Evolutionary conservation across 139 green algal genomes (phyloP).

Genomic region (Auxenochlorella protothecoides): DNA sequence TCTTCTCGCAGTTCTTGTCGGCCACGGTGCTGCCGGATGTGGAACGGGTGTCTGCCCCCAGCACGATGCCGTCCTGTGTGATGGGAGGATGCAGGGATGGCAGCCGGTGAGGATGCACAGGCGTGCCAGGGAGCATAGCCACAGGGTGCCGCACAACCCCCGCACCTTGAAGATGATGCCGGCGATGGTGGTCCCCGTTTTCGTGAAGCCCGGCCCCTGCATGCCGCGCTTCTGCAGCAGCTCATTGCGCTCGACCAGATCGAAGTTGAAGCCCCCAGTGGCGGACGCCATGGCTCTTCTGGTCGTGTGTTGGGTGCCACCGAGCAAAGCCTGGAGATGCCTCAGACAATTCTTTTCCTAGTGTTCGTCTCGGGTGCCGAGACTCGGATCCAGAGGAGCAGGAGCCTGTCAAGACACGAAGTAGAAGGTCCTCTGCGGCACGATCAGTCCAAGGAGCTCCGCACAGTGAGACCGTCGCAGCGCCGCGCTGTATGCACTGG

Average conservation of each 20-base stretch:
- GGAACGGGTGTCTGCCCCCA: conserved; percentile 94
- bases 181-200: conserved; percentile 96
- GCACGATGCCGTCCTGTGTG: conserved; percentile 88
- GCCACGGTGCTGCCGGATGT: conserved; percentile 90
- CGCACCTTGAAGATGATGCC: conserved; percentile 91
- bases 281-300: neutral
- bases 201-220: conserved; percentile 55
- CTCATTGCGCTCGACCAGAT: conserved; percentile 78
- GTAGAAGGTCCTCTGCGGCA: too few species aligned
- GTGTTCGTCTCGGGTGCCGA: too few species aligned
- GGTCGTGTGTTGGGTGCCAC: neutral
- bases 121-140: neutral
- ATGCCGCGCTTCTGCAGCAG: conserved; percentile 65
- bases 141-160: neutral
- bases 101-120: neutral
- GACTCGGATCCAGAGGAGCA: too few species aligned
- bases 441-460: too few species aligned
- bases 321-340: too few species aligned
- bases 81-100: neutral
- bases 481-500: too few species aligned
- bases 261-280: conserved; percentile 78
- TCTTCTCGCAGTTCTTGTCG: conserved; percentile 99
- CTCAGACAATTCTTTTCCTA: too few species aligned
- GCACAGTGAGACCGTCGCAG: too few species aligned
- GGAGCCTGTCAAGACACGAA: too few species aligned